Base-by-base conservation (phyloP, 2,329 filamentous ascomycete genomes). In the Clonostachys byssicola region DNA sequence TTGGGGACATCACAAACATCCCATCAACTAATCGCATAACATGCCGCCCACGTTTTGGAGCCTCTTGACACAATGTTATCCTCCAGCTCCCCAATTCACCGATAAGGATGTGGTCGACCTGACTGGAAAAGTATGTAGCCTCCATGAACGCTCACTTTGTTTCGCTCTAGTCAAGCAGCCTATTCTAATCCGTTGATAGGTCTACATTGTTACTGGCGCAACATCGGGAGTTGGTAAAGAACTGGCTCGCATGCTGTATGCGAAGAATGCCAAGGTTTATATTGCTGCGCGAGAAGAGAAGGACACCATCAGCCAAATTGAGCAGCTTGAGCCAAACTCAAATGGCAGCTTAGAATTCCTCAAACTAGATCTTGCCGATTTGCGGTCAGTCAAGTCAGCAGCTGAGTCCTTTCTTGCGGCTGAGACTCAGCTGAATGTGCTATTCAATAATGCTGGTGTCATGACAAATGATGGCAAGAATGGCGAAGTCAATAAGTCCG, bases 101-200 rank as follows among this genome's bases (percentile, higher is more conserved):
- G 51, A 54, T n/a, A 40, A 92, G 62, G 88, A 95, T 59, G 76
- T 94, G 18, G 86, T 89, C 1, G 51, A 54, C 36, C 43, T 55
- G 20, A 34, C 45, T 8, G 52, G 46, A 40, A 55, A 56, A 88
- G 84, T 86, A 63, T 56, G 23, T 30, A 30, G 8, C 23, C 10
- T 30, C 23, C 23, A 30, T 30, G 9, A 30, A 10, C 23, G 10
- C 77, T 40, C n/a, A n/a, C n/a, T 38, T 41, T 12, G n/a, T 35
- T 5, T 18, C 38, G 34, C 42, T 7, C 30, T 20, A n/a, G 23
- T 10, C 23, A 30, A 10, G 9, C 23, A 30, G 9, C 5, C 9
- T 30, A 30, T 30, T 30, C 23, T 34, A 47, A 23, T 13, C 35
- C 40, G 12, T 40, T 47, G 33, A 36, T 40, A 67, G 60, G 73